Evolutionary conservation across 2,329 filamentous ascomycete genomes (phyloP).

Genomic region (Colletotrichum euphorbiae): DNA sequence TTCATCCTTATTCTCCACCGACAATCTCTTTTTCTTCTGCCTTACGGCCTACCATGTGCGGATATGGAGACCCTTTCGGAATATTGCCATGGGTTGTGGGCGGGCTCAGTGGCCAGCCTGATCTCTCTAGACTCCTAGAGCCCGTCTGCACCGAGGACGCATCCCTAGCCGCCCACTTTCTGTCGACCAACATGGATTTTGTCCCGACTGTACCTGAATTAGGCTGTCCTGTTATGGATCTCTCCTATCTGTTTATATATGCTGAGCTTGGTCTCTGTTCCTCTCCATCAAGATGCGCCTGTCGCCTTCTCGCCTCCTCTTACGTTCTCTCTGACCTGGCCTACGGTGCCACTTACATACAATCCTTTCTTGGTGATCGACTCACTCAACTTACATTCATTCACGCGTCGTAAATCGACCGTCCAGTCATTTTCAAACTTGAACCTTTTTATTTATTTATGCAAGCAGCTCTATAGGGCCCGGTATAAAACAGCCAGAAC

Average conservation of each 20-base stretch:
- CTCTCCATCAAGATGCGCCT: not conserved
- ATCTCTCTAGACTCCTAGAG: not conserved
- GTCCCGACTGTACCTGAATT: not conserved
- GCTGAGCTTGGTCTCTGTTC: conserved; percentile 8
- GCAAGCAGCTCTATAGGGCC: not conserved
- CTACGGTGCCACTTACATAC: conserved; percentile 28
- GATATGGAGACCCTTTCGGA: conserved; percentile 5
- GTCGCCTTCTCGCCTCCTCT: conserved; percentile 5
- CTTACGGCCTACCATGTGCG: conserved; percentile 6
- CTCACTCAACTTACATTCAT: conserved; percentile 12
- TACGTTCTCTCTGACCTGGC: conserved; percentile 20
- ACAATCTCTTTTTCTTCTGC: conserved; percentile 11
- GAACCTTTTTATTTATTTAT: not conserved
- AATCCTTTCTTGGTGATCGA: conserved; percentile 34
- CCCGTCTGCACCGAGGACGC: not conserved
- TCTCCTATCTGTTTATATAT: conserved; percentile 21
- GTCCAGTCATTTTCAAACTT: conserved; percentile 10
- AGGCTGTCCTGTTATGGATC: not conserved
- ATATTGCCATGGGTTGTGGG: conserved; percentile 13
- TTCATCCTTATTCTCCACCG: conserved; percentile 31
- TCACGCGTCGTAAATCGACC: conserved; percentile 7
- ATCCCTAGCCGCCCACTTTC: conserved; percentile 19
- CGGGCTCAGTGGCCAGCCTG: conserved; percentile 5
- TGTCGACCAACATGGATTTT: conserved; percentile 1
- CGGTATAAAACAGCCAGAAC: not conserved